A percentile compares a stretch with the other conserved stretches of the same genome.
Conservation (phyloP, 495 filamentous ascomycete genomes). For the Penicillium lagena region DNA sequence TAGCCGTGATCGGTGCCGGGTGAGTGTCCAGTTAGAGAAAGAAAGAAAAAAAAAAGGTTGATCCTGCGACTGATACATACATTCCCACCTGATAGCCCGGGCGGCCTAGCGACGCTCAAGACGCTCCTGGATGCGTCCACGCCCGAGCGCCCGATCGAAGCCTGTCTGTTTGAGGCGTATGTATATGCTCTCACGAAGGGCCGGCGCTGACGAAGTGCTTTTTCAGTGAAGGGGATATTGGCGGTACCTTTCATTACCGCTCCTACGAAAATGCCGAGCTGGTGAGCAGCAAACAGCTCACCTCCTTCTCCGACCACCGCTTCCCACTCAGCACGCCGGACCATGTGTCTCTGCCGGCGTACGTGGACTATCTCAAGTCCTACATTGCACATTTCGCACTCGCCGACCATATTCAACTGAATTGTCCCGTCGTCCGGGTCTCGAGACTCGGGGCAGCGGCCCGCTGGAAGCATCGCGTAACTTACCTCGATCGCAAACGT, state of each 20-base stretch:
- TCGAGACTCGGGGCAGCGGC: constrained; percentile 1
- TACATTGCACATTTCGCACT: constrained; percentile 9
- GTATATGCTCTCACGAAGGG: not conserved
- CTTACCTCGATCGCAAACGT: constrained; percentile 3
- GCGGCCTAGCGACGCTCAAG: constrained; percentile 11
- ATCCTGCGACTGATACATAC: not conserved
- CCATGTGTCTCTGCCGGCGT: constrained; percentile 9
- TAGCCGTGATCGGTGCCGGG: not conserved
- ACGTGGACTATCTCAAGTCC: constrained; percentile 11
- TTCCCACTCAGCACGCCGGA: constrained; percentile 8
- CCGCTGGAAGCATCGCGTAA: constrained; percentile 7
- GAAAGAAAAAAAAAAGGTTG: too few relatives aligned
- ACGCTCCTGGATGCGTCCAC: constrained; percentile 9
- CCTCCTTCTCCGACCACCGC: constrained; percentile 13
- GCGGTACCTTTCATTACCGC: constrained; percentile 13
- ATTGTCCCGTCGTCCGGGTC: constrained; percentile 6
- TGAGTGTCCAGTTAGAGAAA: not conserved
- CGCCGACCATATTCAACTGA: constrained; percentile 5
- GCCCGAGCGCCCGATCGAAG: constrained; percentile 8
- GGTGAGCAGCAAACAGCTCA: constrained; percentile 11
- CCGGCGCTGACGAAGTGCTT: not conserved
- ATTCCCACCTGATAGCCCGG: not conserved
- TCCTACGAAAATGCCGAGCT: constrained; percentile 12
- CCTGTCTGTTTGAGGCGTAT: constrained; percentile 10
- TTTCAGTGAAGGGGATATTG: constrained; percentile 3